Evolutionary conservation across 305 asterid genomes (phyloP).

Genomic region (Nicotiana rustica): DNA sequence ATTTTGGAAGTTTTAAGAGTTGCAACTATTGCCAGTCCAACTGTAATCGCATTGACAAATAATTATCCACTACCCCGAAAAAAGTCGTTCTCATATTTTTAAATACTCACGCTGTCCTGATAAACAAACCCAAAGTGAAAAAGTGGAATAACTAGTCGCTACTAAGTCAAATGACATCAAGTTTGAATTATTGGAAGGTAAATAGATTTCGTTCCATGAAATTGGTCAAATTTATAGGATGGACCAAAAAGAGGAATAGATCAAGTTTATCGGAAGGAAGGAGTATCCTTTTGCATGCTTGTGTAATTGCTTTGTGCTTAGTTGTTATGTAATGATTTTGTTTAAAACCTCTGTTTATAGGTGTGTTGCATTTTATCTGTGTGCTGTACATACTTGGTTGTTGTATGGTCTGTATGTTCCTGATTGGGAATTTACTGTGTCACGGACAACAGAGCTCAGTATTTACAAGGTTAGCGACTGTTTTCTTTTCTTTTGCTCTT

Average conservation of each 20-base stretch:
- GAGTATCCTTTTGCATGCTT: background rate
- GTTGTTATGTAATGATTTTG: background rate
- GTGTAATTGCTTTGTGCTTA: background rate
- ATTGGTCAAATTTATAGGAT: background rate
- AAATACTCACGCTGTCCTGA: background rate
- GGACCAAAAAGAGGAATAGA: background rate
- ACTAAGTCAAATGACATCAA: background rate
- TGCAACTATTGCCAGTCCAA: background rate
- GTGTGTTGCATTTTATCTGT: conserved; percentile 54
- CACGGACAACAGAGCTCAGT: conserved; percentile 42
- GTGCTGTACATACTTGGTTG: conserved; percentile 58
- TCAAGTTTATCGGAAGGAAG: background rate
- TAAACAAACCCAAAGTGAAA: background rate
- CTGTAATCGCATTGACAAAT: background rate
- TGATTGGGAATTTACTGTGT: conserved; percentile 64
- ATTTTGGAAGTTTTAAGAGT: background rate
- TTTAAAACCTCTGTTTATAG: conserved; percentile 46
- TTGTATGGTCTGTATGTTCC: conserved; percentile 74
- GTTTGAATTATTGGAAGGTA: background rate
- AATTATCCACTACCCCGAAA: background rate
- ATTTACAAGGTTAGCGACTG: conserved; percentile 52
- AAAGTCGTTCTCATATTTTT: background rate
- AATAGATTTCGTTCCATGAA: background rate
- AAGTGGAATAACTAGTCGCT: background rate
- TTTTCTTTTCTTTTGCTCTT: conserved; percentile 27